Conservation (phyloP, 148 eudicot genomes). For the Arctostaphylos glauca region DNA sequence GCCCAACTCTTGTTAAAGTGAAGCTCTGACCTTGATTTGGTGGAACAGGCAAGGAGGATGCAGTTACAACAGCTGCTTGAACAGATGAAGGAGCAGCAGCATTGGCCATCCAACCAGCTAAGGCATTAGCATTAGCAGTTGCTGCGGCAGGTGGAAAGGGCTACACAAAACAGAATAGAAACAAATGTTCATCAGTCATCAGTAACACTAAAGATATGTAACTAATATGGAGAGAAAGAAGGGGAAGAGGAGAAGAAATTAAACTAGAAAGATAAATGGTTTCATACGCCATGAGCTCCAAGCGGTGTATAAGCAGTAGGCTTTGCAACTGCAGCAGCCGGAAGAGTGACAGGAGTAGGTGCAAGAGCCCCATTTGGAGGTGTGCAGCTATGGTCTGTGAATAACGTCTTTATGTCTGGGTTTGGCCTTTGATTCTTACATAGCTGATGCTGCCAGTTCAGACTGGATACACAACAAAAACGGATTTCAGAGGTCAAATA, state of each 20-base stretch:
- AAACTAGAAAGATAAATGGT: not conserved
- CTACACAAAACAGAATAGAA: conserved; percentile 36
- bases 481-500: not conserved
- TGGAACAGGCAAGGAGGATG: conserved; percentile 67
- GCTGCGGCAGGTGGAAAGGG: conserved; percentile 79
- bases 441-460: conserved; percentile 97
- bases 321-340: conserved; percentile 64
- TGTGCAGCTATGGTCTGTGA: conserved; percentile 72
- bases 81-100: conserved; percentile 81
- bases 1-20: conserved; percentile 6
- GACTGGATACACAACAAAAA: conserved; percentile 40
- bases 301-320: conserved; percentile 68
- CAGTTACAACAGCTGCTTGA: conserved; percentile 93
- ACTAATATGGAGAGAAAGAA: not conserved
- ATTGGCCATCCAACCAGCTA: conserved; percentile 96
- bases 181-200: conserved; percentile 13
- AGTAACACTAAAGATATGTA: conserved; percentile 4
- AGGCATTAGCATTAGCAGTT: conserved; percentile 77
- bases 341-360: conserved; percentile 63
- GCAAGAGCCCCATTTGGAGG: conserved; percentile 78
- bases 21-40: conserved; percentile 69
- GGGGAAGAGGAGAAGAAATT: not conserved
- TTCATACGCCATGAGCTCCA: conserved; percentile 80
- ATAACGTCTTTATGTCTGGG: conserved; percentile 85
- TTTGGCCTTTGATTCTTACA: conserved; percentile 87